These are phyloP conservation scores for Medakamo hakoo DNA, from an alignment of 139 green algal species.

Conservation along the genomic window DNA sequence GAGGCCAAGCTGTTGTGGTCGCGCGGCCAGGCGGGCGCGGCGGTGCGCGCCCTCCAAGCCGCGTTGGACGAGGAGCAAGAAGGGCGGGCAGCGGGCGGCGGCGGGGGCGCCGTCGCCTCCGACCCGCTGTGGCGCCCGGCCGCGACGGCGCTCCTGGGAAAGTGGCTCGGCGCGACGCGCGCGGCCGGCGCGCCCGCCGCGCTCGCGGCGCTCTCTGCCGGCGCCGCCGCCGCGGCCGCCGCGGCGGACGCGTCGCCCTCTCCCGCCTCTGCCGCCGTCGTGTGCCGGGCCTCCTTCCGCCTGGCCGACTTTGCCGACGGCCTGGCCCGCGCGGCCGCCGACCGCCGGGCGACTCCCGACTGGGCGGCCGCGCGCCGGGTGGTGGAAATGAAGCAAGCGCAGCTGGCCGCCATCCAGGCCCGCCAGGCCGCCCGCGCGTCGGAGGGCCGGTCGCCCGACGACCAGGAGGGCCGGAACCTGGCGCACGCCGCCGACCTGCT, in stretches of 20 bases:
- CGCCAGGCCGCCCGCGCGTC: no score
- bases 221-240: constrained; percentile 4
- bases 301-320: constrained; percentile 60
- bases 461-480: not conserved
- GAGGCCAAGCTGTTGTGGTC: constrained; percentile 66
- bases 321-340: constrained; percentile 31
- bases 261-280: constrained; percentile 5
- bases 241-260: constrained; percentile 2
- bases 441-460: not conserved
- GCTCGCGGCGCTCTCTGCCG: constrained; percentile 13
- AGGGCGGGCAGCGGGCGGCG: no score
- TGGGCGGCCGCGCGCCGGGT: constrained; percentile 33
- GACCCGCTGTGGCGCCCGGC: not conserved
- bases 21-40: constrained; percentile 31
- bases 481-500: not conserved
- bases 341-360: constrained; percentile 38
- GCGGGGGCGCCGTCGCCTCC: not conserved
- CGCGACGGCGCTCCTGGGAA: constrained; percentile 29
- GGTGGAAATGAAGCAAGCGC: constrained; percentile 27
- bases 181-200: constrained; percentile 26
- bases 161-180: constrained; percentile 42
- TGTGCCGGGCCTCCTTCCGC: constrained; percentile 39
- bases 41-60: constrained; percentile 13
- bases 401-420: not conserved
- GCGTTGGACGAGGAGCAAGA: constrained; percentile 13